These are phyloP conservation scores for Aspergillus viridinutans DNA, from an alignment of 2,329 filamentous ascomycete genomes.

Conservation along the genomic window DNA sequence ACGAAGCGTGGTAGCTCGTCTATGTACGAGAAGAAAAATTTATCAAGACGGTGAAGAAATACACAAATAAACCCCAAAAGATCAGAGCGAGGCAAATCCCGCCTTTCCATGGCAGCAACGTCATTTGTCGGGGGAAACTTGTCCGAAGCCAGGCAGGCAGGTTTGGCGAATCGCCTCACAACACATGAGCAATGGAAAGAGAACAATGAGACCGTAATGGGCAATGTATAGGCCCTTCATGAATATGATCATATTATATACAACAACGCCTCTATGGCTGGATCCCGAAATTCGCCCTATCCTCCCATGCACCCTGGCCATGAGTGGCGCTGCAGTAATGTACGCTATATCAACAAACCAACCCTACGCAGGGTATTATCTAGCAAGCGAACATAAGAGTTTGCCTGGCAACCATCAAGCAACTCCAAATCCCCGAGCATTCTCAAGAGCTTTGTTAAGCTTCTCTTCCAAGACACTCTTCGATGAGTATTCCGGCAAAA, in stretches of 20 bases:
- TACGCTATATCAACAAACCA: background rate
- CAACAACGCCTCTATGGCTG: too few species aligned
- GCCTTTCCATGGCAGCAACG: background rate
- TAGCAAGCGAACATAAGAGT: slow-evolving; percentile 16
- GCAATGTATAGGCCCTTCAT: background rate
- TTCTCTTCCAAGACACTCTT: slow-evolving; percentile 68
- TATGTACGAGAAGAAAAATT: background rate
- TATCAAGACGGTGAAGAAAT: background rate
- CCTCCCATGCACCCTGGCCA: background rate
- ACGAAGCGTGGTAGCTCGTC: background rate
- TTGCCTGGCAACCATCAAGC: slow-evolving; percentile 44
- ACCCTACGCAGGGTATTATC: background rate
- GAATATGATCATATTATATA: background rate
- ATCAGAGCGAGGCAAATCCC: background rate
- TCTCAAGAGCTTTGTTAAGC: slow-evolving; percentile 79
- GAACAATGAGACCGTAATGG: background rate
- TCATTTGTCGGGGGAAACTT: background rate
- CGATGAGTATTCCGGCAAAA: slow-evolving; percentile 76
- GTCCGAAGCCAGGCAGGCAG: background rate
- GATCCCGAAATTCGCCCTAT: background rate
- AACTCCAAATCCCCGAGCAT: slow-evolving; percentile 85
- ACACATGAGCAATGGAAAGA: background rate
- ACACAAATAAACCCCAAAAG: background rate
- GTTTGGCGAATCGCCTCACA: background rate
- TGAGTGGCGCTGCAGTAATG: background rate